These are phyloP conservation scores for Dactylonectria estremocensis DNA, from an alignment of 2,329 filamentous ascomycete species.

Conservation along the genomic window DNA sequence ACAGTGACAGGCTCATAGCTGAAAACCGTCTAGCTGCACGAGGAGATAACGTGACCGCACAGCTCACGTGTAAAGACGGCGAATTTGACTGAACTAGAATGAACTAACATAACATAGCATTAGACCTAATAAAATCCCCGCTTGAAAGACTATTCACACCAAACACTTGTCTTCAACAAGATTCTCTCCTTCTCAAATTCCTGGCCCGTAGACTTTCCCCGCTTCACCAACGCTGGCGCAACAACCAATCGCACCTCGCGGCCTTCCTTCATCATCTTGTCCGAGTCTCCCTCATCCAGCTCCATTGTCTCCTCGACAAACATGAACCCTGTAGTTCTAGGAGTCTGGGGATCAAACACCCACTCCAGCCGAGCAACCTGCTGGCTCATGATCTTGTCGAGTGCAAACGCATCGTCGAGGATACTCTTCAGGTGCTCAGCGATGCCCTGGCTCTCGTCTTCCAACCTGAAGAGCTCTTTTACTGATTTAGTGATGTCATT, in stretches of 20 bases:
- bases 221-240: constrained; percentile 12
- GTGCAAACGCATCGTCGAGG: constrained; percentile 6
- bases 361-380: constrained; percentile 11
- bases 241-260: neutral
- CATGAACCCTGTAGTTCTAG: too few relatives aligned
- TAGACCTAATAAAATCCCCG: too few relatives aligned
- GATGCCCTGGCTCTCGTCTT: neutral
- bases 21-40: too few relatives aligned
- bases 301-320: constrained; percentile 8
- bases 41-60: too few relatives aligned
- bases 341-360: neutral
- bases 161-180: too few relatives aligned
- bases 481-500: too few relatives aligned
- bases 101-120: too few relatives aligned
- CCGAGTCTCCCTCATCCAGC: constrained; percentile 7
- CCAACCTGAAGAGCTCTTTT: too few relatives aligned
- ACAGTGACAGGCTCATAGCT: too few relatives aligned
- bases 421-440: constrained; percentile 12
- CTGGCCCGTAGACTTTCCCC: constrained; percentile 8
- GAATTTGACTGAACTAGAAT: too few relatives aligned
- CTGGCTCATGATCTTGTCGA: constrained; percentile 14
- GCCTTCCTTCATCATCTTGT: neutral
- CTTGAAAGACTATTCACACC: too few relatives aligned
- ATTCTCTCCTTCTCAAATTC: constrained; percentile 3
- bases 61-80: too few relatives aligned